Evolutionary conservation across 2,329 filamentous ascomycete species (phyloP), one percentile per base, ranked within the genome.

Genomic region (Fusarium napiforme): DNA sequence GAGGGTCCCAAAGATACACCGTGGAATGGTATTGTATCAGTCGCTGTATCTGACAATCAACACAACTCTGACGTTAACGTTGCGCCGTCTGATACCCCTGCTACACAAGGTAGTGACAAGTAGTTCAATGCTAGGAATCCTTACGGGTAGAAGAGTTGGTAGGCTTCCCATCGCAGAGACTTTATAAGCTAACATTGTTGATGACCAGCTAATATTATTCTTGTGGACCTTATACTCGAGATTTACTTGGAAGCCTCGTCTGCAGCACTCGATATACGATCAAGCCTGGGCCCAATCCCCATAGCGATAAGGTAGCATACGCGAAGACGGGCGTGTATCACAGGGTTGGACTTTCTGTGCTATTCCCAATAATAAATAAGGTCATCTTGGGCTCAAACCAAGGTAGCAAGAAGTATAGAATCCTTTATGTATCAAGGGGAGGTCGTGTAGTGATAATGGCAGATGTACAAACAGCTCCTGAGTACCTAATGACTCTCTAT

Each of bases 1-100:
- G 55, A 76, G 53, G 15, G 5, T 5, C 34, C 4, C 0, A 52
- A 52, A 9, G 39, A 70, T 4, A 63, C 32, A 32, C 75, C 74
- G 1, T 77, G 59, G 58, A 2, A 75, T 4, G 16, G 16, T 3
- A 9, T 55, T 16, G 37, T 4, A 14, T 64, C 30, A 5, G 10
- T 75, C 30, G 10, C 23, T 21, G 1, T 1, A 9, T 30, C 39
- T 7, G 6, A 26, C 19, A 26, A 10, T 0, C 39, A 69, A 16
- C 2, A 19, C 2, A 15, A 18, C n/a, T n/a, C n/a, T n/a, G n/a
- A n/a, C n/a, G n/a, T n/a, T n/a, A n/a, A n/a, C n/a, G n/a, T n/a
- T n/a, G n/a, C n/a, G n/a, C n/a, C n/a, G n/a, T 62, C 50, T 1
- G 7, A 56, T 1, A 15, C 23, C 7, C 37, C 16, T 28, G 60